A percentile compares a stretch with the other conserved stretches of the same genome.
These are phyloP conservation scores for Tetraselmis striata DNA, from an alignment of 139 green algal genomes.

Conservation along the genomic window DNA sequence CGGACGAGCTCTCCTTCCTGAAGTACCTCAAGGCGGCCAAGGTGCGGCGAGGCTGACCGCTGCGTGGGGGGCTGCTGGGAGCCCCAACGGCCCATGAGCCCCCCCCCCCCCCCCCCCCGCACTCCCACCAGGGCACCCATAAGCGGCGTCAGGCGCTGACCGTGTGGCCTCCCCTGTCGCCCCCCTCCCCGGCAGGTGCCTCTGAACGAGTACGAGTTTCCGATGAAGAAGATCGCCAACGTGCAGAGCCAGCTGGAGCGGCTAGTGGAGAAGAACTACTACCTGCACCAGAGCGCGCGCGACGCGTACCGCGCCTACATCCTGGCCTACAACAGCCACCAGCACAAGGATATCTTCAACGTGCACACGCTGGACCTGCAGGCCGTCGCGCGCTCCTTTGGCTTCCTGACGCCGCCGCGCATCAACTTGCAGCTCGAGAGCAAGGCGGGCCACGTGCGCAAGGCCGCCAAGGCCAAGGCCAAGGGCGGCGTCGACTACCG, in stretches of 20 bases:
- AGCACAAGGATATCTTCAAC: constrained; percentile 96
- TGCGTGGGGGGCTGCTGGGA: too few relatives aligned
- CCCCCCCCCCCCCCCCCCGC: too few relatives aligned
- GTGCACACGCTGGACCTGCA: constrained; percentile 88
- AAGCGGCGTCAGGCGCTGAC: too few relatives aligned
- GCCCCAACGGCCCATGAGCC: too few relatives aligned
- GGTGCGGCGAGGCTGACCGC: constrained; percentile 15
- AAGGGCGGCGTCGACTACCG: constrained; percentile 28
- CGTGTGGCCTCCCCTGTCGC: background rate
- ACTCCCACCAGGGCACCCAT: too few relatives aligned
- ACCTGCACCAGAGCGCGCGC: constrained; percentile 81
- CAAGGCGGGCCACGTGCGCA: constrained; percentile 62
- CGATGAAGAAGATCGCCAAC: constrained; percentile 88
- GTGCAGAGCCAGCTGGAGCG: constrained; percentile 94
- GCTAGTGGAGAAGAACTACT: constrained; percentile 99
- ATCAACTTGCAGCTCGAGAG: constrained; percentile 88
- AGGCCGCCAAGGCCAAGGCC: constrained; percentile 34
- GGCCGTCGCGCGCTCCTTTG: constrained; percentile 86
- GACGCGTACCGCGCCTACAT: constrained; percentile 81
- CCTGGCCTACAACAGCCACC: constrained; percentile 94
- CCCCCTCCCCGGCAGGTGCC: constrained; percentile 47
- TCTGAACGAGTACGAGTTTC: constrained; percentile 98
- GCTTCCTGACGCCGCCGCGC: constrained; percentile 78
- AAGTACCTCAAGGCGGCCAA: constrained; percentile 74
- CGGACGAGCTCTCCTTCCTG: constrained; percentile 91